Evolutionary conservation across 176 grass and related monocot genomes (phyloP), one percentile per base, ranked within the genome.

Genomic region (Aegilops speltoides): DNA sequence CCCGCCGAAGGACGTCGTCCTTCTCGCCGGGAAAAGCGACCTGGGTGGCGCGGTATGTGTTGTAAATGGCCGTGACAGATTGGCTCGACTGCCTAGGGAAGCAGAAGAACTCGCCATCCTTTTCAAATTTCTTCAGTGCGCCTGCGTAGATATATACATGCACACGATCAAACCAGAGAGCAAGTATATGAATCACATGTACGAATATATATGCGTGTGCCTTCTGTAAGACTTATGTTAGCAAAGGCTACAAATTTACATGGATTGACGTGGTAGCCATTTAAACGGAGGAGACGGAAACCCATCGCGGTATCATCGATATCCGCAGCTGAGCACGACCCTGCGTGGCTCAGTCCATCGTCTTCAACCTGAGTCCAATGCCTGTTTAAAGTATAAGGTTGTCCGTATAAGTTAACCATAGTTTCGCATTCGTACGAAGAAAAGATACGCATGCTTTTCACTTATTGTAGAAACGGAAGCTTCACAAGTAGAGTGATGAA

Each of bases 301-400:
- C 73, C 90, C 93, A 95, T 92, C 79, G 73, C 84, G 6, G 90
- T 95, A 43, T 88, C 90, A 9, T 95, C 93, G n/a, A 95, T 72
- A 26, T 95, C 93, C 3, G 22, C 34, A 5, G 91, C 32, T 5
- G 26, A 5, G 17, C 9, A 56, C 41, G 43, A 19, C 82, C 45
- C 64, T 11, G 64, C 87, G 37, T 36, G 41, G 13, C 66, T 64
- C 28, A 38, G 37, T 38, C 37, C 37, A 38, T 38, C 37, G 37
- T 38, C 37, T 38, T 38, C 37, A 7, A 38, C 37, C 37, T 38
- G 37, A 19, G n/a, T 84, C 85, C 75, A 79, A 15, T 86, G 45
- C 23, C 86, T 86, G 54, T 40, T 38, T 38, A 38, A 38, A 38
- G 37, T 38, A 38, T 38, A 38, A 38, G 7, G 37, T 38, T 38